phyloP scores from a whole-genome alignment of 306 rosid species.

The Corylus avellana region DNA sequence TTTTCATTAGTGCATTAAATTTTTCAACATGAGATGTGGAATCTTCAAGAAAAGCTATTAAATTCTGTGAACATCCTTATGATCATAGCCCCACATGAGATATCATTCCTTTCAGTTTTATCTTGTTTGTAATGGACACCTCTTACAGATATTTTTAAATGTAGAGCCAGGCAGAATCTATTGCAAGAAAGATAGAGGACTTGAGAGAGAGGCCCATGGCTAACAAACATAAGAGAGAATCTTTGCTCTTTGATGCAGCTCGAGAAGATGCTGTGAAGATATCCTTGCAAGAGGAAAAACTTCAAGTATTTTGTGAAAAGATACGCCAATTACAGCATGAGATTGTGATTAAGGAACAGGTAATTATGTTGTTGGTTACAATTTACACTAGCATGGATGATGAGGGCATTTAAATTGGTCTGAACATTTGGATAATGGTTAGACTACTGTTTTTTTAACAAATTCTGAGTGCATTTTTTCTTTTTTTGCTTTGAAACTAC shows the following conservation, averaged over 20 bases:
- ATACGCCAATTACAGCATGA: constrained; percentile 70
- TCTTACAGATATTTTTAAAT: constrained; percentile 40
- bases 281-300: constrained; percentile 64
- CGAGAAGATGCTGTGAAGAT: constrained; percentile 38
- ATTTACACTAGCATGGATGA: background rate
- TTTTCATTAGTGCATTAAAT: background rate
- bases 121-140: constrained; percentile 20
- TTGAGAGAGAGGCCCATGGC: constrained; percentile 40
- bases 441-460: background rate
- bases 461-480: background rate
- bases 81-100: constrained; percentile 7
- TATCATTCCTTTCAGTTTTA: constrained; percentile 20
- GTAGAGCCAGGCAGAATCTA: constrained; percentile 65
- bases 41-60: background rate
- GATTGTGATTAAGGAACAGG: constrained; percentile 64
- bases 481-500: background rate
- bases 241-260: constrained; percentile 46
- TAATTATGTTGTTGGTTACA: constrained; percentile 25
- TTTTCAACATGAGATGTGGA: background rate
- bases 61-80: background rate
- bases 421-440: background rate
- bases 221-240: constrained; percentile 35
- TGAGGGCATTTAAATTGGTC: background rate
- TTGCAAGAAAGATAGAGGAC: constrained; percentile 52
- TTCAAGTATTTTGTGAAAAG: constrained; percentile 60